A percentile compares a stretch with the other conserved stretches of the same genome.
Conservation (phyloP, 345 rosid genomes). For the Mercurialis annua region DNA sequence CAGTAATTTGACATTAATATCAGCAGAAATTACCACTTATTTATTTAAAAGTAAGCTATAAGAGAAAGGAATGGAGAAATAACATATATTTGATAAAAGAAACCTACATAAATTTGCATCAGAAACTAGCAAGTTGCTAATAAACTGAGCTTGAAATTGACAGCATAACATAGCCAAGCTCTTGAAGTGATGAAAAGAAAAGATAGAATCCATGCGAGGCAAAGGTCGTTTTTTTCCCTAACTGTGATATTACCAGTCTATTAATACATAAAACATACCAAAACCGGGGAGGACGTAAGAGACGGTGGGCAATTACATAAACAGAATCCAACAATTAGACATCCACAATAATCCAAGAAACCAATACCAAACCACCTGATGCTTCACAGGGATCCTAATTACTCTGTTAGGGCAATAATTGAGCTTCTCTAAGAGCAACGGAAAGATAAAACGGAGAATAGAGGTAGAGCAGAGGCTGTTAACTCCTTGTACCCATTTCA, state of each 20-base stretch:
- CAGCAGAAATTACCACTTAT: too few relatives aligned
- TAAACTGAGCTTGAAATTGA: neutral
- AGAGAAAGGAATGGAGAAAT: neutral
- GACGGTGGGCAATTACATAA: conserved; percentile 18
- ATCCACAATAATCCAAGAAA: conserved; percentile 32
- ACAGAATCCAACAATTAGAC: conserved; percentile 26
- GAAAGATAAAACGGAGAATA: conserved; percentile 19
- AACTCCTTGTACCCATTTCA: conserved; percentile 24
- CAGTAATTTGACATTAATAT: too few relatives aligned
- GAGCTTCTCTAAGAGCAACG: conserved; percentile 28
- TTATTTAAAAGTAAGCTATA: too few relatives aligned
- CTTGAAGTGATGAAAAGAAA: conserved; percentile 3
- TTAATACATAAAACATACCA: conserved; percentile 33
- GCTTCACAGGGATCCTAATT: conserved; percentile 30
- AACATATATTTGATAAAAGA: neutral
- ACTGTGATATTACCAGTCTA: conserved; percentile 21
- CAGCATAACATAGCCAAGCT: conserved; percentile 8
- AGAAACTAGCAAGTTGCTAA: conserved; percentile 11
- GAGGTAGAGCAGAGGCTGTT: conserved; percentile 10
- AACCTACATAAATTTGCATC: neutral
- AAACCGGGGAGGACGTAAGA: conserved; percentile 19
- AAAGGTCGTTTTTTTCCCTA: conserved; percentile 21
- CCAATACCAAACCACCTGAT: conserved; percentile 30
- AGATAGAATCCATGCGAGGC: conserved; percentile 16
- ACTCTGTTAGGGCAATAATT: conserved; percentile 18